Conservation (phyloP, 2,329 filamentous ascomycete genomes). For the Phialemonium atrogriseum region DNA sequence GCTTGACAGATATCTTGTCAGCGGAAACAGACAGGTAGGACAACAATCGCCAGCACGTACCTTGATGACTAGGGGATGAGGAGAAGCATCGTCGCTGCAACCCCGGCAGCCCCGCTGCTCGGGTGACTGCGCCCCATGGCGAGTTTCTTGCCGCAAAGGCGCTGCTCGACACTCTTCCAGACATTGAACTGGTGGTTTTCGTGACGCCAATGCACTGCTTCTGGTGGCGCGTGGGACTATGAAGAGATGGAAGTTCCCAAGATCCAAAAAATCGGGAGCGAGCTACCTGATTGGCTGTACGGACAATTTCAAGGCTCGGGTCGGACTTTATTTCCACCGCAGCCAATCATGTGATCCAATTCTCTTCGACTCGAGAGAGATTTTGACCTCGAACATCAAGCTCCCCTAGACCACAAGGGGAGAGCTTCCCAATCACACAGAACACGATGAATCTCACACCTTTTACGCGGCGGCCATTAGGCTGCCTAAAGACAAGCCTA, state of each 20-base stretch:
- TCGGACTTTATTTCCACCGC: slow-evolving; percentile 4
- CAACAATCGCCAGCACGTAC: slow-evolving; percentile 6
- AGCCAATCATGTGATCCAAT: slow-evolving; percentile 3
- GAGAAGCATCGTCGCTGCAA: slow-evolving; percentile 15
- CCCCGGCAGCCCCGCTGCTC: slow-evolving; percentile 3
- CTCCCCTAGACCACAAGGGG: too few species aligned
- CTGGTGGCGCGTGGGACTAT: too few species aligned
- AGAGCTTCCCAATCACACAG: too few species aligned
- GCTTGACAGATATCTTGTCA: too few species aligned
- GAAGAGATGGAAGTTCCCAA: too few species aligned
- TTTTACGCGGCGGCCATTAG: slow-evolving; percentile 53
- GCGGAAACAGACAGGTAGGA: too few species aligned
- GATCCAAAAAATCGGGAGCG: too few species aligned
- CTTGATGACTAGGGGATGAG: slow-evolving; percentile 12
- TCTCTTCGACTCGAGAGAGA: too few species aligned
- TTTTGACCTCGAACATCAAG: too few species aligned
- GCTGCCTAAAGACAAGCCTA: slow-evolving; percentile 60
- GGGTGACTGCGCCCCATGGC: slow-evolving; percentile 10
- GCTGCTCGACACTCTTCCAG: slow-evolving; percentile 10
- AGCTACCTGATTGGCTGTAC: slow-evolving; percentile 7
- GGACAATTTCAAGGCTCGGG: slow-evolving; percentile 9
- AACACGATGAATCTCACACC: slow-evolving; percentile 51
- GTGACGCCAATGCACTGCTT: too few species aligned
- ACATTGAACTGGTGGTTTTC: slow-evolving; percentile 11
- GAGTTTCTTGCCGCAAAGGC: slow-evolving; percentile 14